These are phyloP conservation scores for Ceriops tagal DNA, from an alignment of 345 rosid species.

Conservation along the genomic window DNA sequence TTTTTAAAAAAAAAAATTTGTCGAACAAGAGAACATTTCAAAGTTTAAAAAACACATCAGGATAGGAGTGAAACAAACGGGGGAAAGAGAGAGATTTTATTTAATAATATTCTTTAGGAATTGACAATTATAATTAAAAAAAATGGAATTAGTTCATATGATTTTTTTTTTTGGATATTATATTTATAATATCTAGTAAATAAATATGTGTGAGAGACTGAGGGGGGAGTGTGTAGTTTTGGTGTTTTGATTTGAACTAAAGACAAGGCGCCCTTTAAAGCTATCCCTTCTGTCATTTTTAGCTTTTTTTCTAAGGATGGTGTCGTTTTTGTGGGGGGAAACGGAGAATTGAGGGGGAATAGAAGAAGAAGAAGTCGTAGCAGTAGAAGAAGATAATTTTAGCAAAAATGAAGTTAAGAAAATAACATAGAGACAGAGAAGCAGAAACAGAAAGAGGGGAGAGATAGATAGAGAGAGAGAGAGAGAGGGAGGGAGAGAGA, in stretches of 20 bases:
- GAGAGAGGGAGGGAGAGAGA: conserved; percentile 5
- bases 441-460: conserved; percentile 9
- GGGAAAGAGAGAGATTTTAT: too few relatives aligned
- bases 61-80: neutral
- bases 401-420: conserved; percentile 17
- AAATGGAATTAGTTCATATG: too few relatives aligned
- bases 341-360: conserved; percentile 12
- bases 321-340: conserved; percentile 28
- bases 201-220: neutral
- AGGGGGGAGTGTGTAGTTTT: conserved; percentile 12
- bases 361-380: neutral
- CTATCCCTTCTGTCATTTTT: conserved; percentile 47
- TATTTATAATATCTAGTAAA: neutral
- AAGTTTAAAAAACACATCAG: neutral
- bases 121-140: too few relatives aligned
- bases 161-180: too few relatives aligned
- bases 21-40: neutral
- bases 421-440: neutral
- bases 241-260: conserved; percentile 33
- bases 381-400: conserved; percentile 6
- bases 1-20: neutral
- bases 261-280: conserved; percentile 49
- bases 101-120: too few relatives aligned
- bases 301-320: conserved; percentile 11
- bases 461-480: neutral